Evolutionary conservation across 2,329 filamentous ascomycete genomes (phyloP), one percentile per base, ranked within the genome.

Genomic region (Epichloe hybrida): DNA sequence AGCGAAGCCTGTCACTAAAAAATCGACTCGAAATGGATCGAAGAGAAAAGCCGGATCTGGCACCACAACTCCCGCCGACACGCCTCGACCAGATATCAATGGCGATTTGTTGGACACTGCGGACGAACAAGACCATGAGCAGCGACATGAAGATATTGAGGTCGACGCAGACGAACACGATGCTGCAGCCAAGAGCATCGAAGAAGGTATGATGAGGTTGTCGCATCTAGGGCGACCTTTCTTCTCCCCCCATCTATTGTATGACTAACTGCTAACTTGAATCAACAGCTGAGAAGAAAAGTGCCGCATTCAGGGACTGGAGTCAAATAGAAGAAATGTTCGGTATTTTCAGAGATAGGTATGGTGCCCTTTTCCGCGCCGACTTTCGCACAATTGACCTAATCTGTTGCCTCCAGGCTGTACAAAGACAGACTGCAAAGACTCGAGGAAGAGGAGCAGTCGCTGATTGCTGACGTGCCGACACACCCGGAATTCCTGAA

Each of bases 401-500:
- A 44, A 48, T 40, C 4, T 4, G 21, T 23, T 4, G 6, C 21
- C 3, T 13, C 2, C 60, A 94, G 89, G 57, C 77, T 96, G 41
- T 93, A 90, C 66, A 88, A 93, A 62, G 91, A 97, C 66, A 81
- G 88, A 55, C 77, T 98, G 21, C 83, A 86, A 48, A 83, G 87
- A 60, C 74, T 95, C 50, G 89, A 95, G 59, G 71, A 75, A 56
- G 80, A 84, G 64, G 81, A 84, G 61, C 75, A 74, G 35, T 81
- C 81, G 64, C 68, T 84, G 17, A 66, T 72, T 50, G 71, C 77
- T 57, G 72, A 76, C 44, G 73, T 72, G 50, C 80, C 80, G n/a
- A 84, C 81, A n/a, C 93, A 98, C 64, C 87, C 88, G 37, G 91
- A 95, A 65, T 91, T 90, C 58, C 74, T 96, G 37, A 86, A 87